phyloP scores from a whole-genome alignment of 805 yeast genomes.

The Aciculoconidium aculeatum region DNA sequence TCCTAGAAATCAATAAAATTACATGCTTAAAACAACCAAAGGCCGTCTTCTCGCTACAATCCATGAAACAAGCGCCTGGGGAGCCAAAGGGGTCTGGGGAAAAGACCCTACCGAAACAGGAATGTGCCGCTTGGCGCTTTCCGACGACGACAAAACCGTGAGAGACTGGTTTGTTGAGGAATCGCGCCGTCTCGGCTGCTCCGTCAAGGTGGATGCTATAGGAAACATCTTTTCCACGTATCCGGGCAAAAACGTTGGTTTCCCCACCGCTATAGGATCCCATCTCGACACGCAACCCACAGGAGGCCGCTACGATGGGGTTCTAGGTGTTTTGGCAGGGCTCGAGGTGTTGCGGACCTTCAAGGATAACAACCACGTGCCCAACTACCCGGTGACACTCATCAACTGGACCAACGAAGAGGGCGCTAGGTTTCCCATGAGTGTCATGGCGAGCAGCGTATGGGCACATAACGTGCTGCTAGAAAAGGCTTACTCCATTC shows the following conservation, averaged over 20 bases:
- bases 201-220: constrained; percentile 53
- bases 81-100: constrained; percentile 64
- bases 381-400: constrained; percentile 62
- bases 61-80: constrained; percentile 56
- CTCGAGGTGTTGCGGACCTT: constrained; percentile 62
- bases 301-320: constrained; percentile 75
- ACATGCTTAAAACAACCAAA: no score
- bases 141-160: constrained; percentile 57
- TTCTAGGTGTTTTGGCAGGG: constrained; percentile 62
- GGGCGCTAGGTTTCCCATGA: constrained; percentile 71
- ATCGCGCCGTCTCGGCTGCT: constrained; percentile 49
- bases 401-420: constrained; percentile 75
- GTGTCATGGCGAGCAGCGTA: constrained; percentile 61
- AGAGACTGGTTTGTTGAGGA: constrained; percentile 62
- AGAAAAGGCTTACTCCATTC: constrained; percentile 45
- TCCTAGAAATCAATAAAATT: no score
- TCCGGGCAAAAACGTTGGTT: constrained; percentile 43
- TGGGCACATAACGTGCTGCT: constrained; percentile 51
- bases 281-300: constrained; percentile 76
- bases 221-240: constrained; percentile 66
- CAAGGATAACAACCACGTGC: constrained; percentile 50
- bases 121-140: constrained; percentile 57
- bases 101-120: constrained; percentile 53
- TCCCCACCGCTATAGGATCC: constrained; percentile 66
- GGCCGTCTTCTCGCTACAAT: constrained; percentile 52